These are phyloP conservation scores for Pseudotulostoma volvatum DNA, from an alignment of 495 filamentous ascomycete species.

Conservation along the genomic window DNA sequence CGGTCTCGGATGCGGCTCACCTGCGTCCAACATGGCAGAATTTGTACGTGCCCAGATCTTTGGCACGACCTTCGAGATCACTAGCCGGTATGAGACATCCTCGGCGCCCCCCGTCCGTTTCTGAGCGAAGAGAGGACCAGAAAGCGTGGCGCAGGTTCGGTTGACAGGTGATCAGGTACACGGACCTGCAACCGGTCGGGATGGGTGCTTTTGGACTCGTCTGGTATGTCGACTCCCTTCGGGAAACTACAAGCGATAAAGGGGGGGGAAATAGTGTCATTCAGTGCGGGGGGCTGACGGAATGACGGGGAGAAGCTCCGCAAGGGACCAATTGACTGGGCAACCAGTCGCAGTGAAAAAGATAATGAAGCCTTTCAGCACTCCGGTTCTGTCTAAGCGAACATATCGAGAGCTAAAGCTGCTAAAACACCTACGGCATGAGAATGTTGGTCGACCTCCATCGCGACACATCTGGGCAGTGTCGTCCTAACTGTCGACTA, in stretches of 20 bases:
- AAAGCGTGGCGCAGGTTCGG: no score
- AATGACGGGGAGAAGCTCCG: conserved; percentile 45
- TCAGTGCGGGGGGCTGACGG: not conserved
- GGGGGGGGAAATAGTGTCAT: no score
- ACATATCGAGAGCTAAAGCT: conserved; percentile 97
- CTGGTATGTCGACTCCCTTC: conserved; percentile 66
- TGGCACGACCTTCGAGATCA: conserved; percentile 98
- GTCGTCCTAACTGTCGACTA: conserved; percentile 23
- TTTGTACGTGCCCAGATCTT: conserved; percentile 99
- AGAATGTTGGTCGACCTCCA: conserved; percentile 51
- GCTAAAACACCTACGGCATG: conserved; percentile 87
- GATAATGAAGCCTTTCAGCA: conserved; percentile 99
- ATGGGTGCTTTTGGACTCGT: conserved; percentile 98
- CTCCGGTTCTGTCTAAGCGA: conserved; percentile 87
- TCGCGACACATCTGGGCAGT: not conserved
- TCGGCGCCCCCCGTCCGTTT: conserved; percentile 4
- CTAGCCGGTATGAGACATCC: conserved; percentile 78
- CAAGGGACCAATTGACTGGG: conserved; percentile 88
- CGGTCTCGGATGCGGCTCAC: conserved; percentile 4
- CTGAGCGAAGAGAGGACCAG: no score
- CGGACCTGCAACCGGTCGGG: conserved; percentile 92
- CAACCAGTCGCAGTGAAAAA: conserved; percentile 98
- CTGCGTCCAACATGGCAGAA: conserved; percentile 61
- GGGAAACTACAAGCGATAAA: no score
- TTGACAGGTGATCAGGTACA: conserved; percentile 48